Conservation (phyloP, 2,329 filamentous ascomycete genomes). For the Catunica adiposa region DNA sequence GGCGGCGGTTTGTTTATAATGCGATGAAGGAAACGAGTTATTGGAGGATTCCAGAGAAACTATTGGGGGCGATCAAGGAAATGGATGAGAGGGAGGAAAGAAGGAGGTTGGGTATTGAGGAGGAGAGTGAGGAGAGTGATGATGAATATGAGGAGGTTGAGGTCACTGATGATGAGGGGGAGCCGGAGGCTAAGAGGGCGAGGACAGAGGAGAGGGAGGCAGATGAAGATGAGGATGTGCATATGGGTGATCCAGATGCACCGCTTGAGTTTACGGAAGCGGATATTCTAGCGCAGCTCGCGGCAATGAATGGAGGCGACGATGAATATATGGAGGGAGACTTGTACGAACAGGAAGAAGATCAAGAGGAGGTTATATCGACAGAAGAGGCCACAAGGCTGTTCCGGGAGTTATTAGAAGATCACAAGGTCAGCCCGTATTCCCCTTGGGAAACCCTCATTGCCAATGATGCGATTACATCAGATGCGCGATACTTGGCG, state of each 20-base stretch:
- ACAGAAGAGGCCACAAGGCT: conserved; percentile 60
- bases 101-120: conserved; percentile 12
- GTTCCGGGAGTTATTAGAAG: conserved; percentile 75
- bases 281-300: conserved; percentile 83
- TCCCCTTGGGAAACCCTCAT: conserved; percentile 82
- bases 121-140: conserved; percentile 2
- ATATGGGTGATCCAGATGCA: conserved; percentile 35
- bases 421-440: conserved; percentile 70
- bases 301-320: conserved; percentile 74
- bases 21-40: conserved; percentile 71
- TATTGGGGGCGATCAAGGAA: conserved; percentile 60
- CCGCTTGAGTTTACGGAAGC: conserved; percentile 78
- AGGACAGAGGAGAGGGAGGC: conserved; percentile 28
- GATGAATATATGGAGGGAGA: conserved; percentile 52
- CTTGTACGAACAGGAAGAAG: conserved; percentile 36
- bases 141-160: conserved; percentile 61
- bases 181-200: conserved; percentile 44
- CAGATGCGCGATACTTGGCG: conserved; percentile 75
- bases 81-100: conserved; percentile 34
- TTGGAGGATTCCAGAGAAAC: conserved; percentile 83
- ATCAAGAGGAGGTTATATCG: conserved; percentile 45
- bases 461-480: conserved; percentile 63
- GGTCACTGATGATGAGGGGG: conserved; percentile 40
- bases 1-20: conserved; percentile 81
- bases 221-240: background rate